These are phyloP conservation scores for Colletotrichum caudatum DNA, from an alignment of 2,329 filamentous ascomycete species.

Conservation along the genomic window DNA sequence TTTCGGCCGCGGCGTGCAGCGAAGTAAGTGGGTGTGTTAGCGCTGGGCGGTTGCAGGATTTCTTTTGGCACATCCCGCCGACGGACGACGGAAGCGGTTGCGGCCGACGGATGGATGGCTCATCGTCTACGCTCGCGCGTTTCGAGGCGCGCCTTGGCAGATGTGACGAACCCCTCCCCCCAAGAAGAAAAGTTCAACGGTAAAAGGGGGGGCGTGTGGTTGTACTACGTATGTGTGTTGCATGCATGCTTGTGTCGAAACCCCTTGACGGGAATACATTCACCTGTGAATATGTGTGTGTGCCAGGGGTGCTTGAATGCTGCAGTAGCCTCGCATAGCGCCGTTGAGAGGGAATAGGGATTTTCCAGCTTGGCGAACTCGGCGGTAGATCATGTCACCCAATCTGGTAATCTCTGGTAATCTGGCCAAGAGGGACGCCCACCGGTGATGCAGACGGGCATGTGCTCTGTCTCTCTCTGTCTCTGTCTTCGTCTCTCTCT, in stretches of 20 bases:
- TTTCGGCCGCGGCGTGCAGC: not conserved
- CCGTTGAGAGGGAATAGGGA: not conserved
- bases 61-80: not conserved
- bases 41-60: constrained; percentile 21
- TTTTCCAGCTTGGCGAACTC: constrained; percentile 17
- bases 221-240: too few relatives aligned
- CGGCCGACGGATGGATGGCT: constrained; percentile 19
- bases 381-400: constrained; percentile 37
- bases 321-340: not conserved
- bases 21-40: not conserved
- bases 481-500: not conserved
- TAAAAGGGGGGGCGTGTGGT: too few relatives aligned
- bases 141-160: constrained; percentile 37
- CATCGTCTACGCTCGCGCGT: constrained; percentile 30
- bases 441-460: not conserved
- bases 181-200: not conserved
- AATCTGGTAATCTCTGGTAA: constrained; percentile 13
- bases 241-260: not conserved
- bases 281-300: too few relatives aligned
- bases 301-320: too few relatives aligned
- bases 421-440: constrained; percentile 33
- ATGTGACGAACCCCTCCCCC: constrained; percentile 2
- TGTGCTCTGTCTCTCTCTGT: not conserved
- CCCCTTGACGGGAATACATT: too few relatives aligned
- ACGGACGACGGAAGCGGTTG: constrained; percentile 23